Evolutionary conservation across 2,329 filamentous ascomycete genomes (phyloP).

Genomic region (Phialophora tarda): DNA sequence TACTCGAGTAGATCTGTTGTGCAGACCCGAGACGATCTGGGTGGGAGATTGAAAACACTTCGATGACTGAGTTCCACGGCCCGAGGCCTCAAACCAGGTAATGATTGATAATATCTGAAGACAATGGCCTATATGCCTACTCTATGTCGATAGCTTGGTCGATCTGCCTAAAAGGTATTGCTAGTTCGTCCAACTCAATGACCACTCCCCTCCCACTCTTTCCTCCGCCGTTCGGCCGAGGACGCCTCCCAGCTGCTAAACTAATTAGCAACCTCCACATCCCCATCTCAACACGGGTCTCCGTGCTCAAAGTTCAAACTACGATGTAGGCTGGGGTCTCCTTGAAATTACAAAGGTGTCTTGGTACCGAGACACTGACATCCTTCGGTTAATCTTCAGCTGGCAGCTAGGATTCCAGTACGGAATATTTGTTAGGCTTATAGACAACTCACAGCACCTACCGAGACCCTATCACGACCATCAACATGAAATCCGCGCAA

Average conservation of each 20-base stretch:
- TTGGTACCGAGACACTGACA: background rate
- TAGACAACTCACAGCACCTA: background rate
- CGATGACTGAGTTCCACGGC: background rate
- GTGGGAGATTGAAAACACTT: background rate
- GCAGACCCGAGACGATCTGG: background rate
- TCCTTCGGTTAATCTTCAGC: background rate
- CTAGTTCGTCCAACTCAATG: background rate
- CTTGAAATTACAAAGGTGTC: background rate
- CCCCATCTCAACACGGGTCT: background rate
- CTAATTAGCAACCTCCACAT: background rate
- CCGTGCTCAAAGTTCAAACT: background rate
- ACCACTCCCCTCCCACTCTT: background rate
- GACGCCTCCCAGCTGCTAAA: background rate
- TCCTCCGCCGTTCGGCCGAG: conserved; percentile 2
- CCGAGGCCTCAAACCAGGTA: background rate
- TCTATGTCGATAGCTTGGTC: background rate
- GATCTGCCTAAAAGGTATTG: background rate
- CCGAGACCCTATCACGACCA: background rate
- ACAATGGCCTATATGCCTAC: background rate
- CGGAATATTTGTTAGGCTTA: background rate
- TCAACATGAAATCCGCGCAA: conserved; percentile 2
- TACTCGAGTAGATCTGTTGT: background rate
- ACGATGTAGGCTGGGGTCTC: background rate
- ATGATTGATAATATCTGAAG: background rate
- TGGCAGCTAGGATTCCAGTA: background rate